phyloP scores from a whole-genome alignment of 2,329 filamentous ascomycete genomes.

The Cercospora citrullina region DNA sequence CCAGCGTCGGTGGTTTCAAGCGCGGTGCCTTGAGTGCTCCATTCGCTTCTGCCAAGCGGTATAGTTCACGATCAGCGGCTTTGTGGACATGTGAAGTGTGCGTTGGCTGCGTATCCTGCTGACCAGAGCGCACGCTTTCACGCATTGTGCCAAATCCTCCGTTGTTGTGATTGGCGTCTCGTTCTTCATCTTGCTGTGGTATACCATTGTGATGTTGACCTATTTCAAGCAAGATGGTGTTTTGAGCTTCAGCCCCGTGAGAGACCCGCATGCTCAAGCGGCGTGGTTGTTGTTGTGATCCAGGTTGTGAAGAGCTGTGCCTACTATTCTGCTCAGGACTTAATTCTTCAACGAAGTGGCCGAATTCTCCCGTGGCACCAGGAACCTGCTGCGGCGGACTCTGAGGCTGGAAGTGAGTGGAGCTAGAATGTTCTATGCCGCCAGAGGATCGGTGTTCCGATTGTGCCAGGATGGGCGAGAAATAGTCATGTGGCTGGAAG shows the following conservation, averaged over 20 bases:
- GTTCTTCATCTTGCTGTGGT: conserved; percentile 2
- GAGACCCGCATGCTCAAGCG: conserved; percentile 10
- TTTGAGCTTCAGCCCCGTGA: conserved; percentile 11
- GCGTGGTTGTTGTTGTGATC: conserved; percentile 9
- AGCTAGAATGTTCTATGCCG: conserved; percentile 1
- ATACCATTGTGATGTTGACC: background rate
- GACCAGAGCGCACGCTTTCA: conserved; percentile 26
- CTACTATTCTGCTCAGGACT: background rate
- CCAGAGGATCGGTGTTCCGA: conserved; percentile 10
- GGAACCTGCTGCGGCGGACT: conserved; percentile 4
- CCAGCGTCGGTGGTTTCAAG: conserved; percentile 12
- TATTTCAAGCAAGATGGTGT: background rate
- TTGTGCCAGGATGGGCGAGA: conserved; percentile 18
- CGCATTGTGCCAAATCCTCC: conserved; percentile 23
- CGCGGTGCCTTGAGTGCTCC: conserved; percentile 4
- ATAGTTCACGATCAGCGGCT: conserved; percentile 10
- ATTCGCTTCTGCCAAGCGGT: conserved; percentile 11
- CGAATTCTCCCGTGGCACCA: background rate
- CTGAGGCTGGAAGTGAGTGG: background rate
- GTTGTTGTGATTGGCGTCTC: conserved; percentile 3
- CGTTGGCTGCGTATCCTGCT: conserved; percentile 25
- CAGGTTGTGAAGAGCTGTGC: background rate
- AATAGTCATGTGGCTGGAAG: conserved; percentile 16
- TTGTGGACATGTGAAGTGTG: conserved; percentile 29
- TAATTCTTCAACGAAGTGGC: background rate